Base-by-base conservation (phyloP, 2,329 filamentous ascomycete genomes). In the Xylaria hypoxylon region DNA sequence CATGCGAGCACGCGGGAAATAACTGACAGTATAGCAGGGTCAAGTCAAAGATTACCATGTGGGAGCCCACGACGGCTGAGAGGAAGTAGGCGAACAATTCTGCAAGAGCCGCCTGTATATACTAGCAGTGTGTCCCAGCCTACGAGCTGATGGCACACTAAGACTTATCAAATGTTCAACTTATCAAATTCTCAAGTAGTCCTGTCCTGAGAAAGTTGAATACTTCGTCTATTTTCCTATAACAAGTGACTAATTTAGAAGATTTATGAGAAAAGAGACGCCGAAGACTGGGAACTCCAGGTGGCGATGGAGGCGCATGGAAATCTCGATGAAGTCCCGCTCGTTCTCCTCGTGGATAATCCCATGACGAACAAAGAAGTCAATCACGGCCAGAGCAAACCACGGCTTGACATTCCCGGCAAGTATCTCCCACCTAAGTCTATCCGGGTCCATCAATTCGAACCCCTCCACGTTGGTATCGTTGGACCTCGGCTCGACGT, bases 351-450 rank as follows among this genome's bases (percentile, higher is more conserved):
- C 77, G 0, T 86, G 90, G 70, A 92, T 73, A 45, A 91, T 82
- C 0, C 89, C 89, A 78, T 92, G 90, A 17, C 90, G 80, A 61
- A 93, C 80, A 74, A 93, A 88, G 77, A 93, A 93, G 73, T 93
- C 90, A 62, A 92, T 81, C 79, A 91, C 80, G 19, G 92, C 87
- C 45, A 89, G 74, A 15, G 88, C 85, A 74, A 89, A 92, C 74
- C 92, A 92, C 0, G 90, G 89, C 80, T 93, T 93, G 78, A 92
- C 92, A 73, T 89, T 85, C 3, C 87, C 87, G 31, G 81, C 80
- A 8, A 80, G 79, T 78, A 93, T 76, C 1, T 86, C 86, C 52
- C 82, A 77, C 77, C 87, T 84, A 4, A 91, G 85, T 72, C 76
- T 69, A 5, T 73, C 70, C 38, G 92, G 79, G 3, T 78, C 83